phyloP scores from a whole-genome alignment of 192 early-diverging fungal genomes.

The Gonapodya prolifera region DNA sequence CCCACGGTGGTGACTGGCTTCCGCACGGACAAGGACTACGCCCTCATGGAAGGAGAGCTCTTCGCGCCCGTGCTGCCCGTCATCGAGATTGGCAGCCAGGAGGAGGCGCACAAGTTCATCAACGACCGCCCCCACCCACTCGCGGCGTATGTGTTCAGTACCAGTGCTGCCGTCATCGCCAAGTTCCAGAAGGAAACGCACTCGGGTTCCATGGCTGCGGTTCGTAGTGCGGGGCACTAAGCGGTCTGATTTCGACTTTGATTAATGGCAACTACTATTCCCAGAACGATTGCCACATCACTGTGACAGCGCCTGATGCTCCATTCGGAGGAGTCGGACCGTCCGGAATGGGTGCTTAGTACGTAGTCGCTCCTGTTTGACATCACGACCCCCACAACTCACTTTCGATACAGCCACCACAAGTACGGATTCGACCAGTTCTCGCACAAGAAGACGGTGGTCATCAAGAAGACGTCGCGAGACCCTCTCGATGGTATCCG shows the following conservation, averaged over 20 bases:
- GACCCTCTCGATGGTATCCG: background rate
- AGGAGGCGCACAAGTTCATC: conserved; percentile 50
- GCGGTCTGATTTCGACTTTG: conserved; percentile 27
- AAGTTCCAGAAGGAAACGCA: conserved; percentile 52
- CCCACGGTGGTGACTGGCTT: conserved; percentile 71
- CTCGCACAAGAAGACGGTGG: conserved; percentile 56
- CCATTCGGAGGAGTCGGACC: conserved; percentile 86
- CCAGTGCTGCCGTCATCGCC: conserved; percentile 28
- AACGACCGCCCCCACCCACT: conserved; percentile 61
- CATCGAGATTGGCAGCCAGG: conserved; percentile 43
- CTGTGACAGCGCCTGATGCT: conserved; percentile 25
- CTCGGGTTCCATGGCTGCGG: conserved; percentile 56
- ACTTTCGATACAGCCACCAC: conserved; percentile 34
- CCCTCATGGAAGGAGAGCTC: conserved; percentile 32
- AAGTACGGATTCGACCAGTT: conserved; percentile 62
- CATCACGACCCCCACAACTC: background rate
- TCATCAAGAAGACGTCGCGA: conserved; percentile 13
- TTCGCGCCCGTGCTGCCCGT: conserved; percentile 92
- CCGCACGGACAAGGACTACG: conserved; percentile 14
- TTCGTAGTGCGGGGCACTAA: conserved; percentile 22
- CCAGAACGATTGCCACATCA: conserved; percentile 45
- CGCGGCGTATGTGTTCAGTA: conserved; percentile 62
- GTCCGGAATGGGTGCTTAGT: conserved; percentile 74
- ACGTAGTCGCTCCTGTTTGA: background rate
- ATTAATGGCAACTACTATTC: conserved; percentile 39